phyloP scores from a whole-genome alignment of 257 asterid species.

The Nicotiana otophora region DNA sequence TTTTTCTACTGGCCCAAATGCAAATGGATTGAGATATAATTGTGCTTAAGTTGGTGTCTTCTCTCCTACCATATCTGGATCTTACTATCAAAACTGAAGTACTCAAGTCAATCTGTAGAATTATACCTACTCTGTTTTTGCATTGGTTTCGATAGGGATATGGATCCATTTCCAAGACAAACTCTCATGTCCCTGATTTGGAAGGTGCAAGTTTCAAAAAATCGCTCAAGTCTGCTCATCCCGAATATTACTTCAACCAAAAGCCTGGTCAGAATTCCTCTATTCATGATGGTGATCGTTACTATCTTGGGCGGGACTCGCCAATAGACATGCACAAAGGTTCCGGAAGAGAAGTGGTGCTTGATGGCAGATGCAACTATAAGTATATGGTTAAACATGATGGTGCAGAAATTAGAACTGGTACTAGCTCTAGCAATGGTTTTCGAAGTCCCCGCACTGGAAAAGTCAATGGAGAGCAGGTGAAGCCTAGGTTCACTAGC shows the following conservation, averaged over 20 bases:
- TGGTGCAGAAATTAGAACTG: constrained; percentile 28
- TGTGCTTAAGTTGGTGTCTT: not conserved
- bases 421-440: constrained; percentile 29
- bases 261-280: constrained; percentile 32
- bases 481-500: constrained; percentile 22
- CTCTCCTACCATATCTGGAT: not conserved
- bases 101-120: not conserved
- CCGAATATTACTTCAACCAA: constrained; percentile 34
- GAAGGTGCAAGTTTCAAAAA: constrained; percentile 33
- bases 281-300: constrained; percentile 25
- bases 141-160: constrained; percentile 28
- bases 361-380: constrained; percentile 35
- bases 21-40: not conserved
- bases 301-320: constrained; percentile 30
- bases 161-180: constrained; percentile 33
- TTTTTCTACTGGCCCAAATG: not conserved
- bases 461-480: constrained; percentile 23
- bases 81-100: not conserved
- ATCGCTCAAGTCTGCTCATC: constrained; percentile 34
- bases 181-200: constrained; percentile 36
- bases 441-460: constrained; percentile 21
- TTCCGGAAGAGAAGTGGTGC: constrained; percentile 19
- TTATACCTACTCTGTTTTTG: constrained; percentile 1
- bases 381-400: constrained; percentile 27
- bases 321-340: constrained; percentile 37